Base-by-base conservation (phyloP, 1,284 basidiomycete genomes). In the Apiotrichum mycotoxinovorans region DNA sequence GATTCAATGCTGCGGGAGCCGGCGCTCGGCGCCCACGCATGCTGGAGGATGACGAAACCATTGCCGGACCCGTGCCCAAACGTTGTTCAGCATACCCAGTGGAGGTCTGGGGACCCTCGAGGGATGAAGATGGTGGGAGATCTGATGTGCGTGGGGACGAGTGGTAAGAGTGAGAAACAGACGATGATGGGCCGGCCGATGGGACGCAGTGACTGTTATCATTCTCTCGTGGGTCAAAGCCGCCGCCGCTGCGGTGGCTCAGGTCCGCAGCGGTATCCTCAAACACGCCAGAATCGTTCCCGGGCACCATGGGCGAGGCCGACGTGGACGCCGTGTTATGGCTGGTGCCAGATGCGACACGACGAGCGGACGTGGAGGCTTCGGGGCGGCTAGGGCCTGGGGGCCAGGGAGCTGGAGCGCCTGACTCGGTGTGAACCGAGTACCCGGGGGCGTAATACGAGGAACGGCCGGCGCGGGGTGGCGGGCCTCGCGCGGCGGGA, bases 1-100 rank as follows among this genome's bases (percentile, higher is more conserved):
- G 62, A 51, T 71, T 66, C 25, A 73, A 54, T 10, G 69, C 70
- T n/a, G 70, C 67, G 7, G 71, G 71, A 11, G 70, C 71, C 8
- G 71, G 69, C 11, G 71, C 71, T 38, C 70, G 61, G 12, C 60
- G 61, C 12, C 71, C 68, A 23, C 63, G 48, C 44, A 65, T n/a
- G 14, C 54, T 64, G 12, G 63, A 63, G n/a, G 55, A 25, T 22
- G 43, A 46, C 30, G 44, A 20, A 12, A 17, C 17, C 27, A 9
- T 5, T 14, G 15, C 3, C 30, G 18, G 30, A 12, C 18, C 15
- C 18, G 44, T 18, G 17, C 17, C 9, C 8, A 46, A 33, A 11
- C 27, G 27, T 14, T 46, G 27, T 14, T 46, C 44, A n/a, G 7
- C 27, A 26, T 43, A 1, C 2, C 42, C 42, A 26, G 15, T 14